A percentile compares a stretch with the other conserved stretches of the same genome.
These are phyloP conservation scores for Podaxis sp. DNA, from an alignment of 768 basidiomycete species.

Conservation along the genomic window DNA sequence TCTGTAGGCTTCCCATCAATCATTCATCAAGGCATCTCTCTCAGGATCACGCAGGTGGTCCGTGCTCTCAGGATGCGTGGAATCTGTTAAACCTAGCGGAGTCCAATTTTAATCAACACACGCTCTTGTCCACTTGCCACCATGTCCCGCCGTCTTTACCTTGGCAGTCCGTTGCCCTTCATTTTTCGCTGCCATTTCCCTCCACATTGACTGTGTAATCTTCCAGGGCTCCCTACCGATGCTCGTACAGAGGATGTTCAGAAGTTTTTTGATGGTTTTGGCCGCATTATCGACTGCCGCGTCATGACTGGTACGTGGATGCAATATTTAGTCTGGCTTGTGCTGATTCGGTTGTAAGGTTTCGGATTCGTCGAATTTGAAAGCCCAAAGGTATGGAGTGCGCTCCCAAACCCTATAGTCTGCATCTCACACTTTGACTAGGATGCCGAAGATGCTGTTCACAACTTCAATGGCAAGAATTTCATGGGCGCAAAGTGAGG, in stretches of 20 bases:
- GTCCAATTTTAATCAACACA: conserved; percentile 31
- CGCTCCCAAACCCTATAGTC: background rate
- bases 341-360: conserved; percentile 37
- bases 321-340: background rate
- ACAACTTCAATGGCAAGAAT: conserved; percentile 79
- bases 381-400: conserved; percentile 55
- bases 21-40: conserved; percentile 7
- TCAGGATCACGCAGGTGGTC: conserved; percentile 27
- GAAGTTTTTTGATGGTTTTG: conserved; percentile 89
- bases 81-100: conserved; percentile 3
- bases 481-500: conserved; percentile 85
- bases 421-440: conserved; percentile 26
- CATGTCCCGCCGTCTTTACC: conserved; percentile 84
- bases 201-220: background rate
- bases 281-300: conserved; percentile 83
- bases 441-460: conserved; percentile 94
- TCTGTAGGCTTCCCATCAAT: background rate
- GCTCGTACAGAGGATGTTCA: conserved; percentile 79
- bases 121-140: conserved; percentile 34
- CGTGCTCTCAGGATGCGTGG: conserved; percentile 32
- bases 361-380: conserved; percentile 99
- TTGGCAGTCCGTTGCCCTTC: conserved; percentile 58
- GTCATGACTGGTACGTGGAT: conserved; percentile 81
- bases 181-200: background rate
- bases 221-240: conserved; percentile 74